Percentiles rank a stretch among this genome's conserved stretches.
Evolutionary conservation across 805 yeast genomes (phyloP).

Genomic region (Starmerella sp.): DNA sequence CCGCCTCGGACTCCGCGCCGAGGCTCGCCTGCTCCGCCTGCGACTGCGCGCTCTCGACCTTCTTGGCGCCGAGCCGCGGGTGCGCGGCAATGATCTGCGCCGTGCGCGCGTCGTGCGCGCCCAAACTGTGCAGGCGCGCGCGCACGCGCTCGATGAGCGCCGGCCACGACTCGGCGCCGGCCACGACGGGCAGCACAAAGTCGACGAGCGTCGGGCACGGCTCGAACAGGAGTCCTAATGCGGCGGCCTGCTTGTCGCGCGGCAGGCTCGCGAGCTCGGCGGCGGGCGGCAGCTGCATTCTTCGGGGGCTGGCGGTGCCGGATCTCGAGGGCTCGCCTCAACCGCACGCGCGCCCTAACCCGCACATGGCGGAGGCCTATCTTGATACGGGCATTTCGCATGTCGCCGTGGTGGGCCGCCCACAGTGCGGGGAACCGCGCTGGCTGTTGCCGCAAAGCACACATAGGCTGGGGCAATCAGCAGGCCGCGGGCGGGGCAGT

Average conservation of each 20-base stretch:
- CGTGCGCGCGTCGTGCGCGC: constrained; percentile 24
- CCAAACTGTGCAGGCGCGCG: constrained; percentile 29
- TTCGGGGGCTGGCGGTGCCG: neutral
- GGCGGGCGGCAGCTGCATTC: constrained; percentile 9
- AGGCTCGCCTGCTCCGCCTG: constrained; percentile 59
- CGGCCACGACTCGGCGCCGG: constrained; percentile 18
- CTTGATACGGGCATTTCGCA: too few relatives aligned
- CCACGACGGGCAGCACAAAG: constrained; percentile 30
- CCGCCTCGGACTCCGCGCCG: constrained; percentile 40
- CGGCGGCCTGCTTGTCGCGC: constrained; percentile 1
- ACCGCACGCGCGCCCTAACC: neutral
- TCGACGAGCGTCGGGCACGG: constrained; percentile 42
- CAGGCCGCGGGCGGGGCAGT: too few relatives aligned
- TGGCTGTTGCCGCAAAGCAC: too few relatives aligned
- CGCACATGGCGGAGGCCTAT: too few relatives aligned
- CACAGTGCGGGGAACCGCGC: too few relatives aligned
- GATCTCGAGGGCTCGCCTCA: neutral
- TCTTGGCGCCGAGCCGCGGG: constrained; percentile 68
- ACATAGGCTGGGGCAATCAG: too few relatives aligned
- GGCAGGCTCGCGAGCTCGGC: neutral
- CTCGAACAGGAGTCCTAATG: constrained; percentile 50
- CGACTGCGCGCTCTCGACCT: constrained; percentile 49
- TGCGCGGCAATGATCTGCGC: constrained; percentile 68
- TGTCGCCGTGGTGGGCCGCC: too few relatives aligned
- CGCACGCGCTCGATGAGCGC: constrained; percentile 41